Evolutionary conservation across 1,284 basidiomycete genomes (phyloP), one percentile per base, ranked within the genome.

Genomic region (Sporisorium sorghi): DNA sequence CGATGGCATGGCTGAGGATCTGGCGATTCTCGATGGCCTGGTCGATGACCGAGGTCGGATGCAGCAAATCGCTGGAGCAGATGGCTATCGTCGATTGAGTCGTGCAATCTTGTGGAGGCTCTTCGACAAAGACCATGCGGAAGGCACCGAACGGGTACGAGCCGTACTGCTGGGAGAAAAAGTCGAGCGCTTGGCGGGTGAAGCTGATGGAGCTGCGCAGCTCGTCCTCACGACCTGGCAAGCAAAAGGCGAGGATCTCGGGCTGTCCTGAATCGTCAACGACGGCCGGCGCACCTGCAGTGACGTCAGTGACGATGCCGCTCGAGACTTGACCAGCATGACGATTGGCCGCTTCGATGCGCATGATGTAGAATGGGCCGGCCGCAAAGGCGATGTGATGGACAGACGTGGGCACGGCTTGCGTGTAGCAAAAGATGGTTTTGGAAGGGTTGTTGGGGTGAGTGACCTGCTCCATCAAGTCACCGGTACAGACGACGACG

Each of bases 331-430:
- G 88, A 84, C 79, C 92, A 89, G 56, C 88, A n/a, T 62, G 61
- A n/a, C 53, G 61, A 35, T 47, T 56, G 58, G 37, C 35, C 14
- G 76, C 67, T 54, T 73, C 73, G 44, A 72, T 46, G 33, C 61
- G 73, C 55, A 55, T 50, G 52, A 78, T 54, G n/a, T 77, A 72
- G 39, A 99, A 98, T 3, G 96, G 94, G 0, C 97, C 97, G 6
- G 93, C 93, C 50, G 95, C 94, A 82, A 97, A 98, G 10, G 92
- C 91, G 69, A 99, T 90, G 83, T 99, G 97, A 84, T 99, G 97
- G 10, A 92, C 93, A 17, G 94, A 94, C 0, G 94, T 96, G 6
- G 92, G 89, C 11, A 91, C 90, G 17, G 92, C 88, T 85, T 97
- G 95, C 5, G 92, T 90, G 85, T 94, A 99, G 65, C 96, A 88